phyloP scores from a whole-genome alignment of 176 grass and related monocot genomes.

The Zea mays region DNA sequence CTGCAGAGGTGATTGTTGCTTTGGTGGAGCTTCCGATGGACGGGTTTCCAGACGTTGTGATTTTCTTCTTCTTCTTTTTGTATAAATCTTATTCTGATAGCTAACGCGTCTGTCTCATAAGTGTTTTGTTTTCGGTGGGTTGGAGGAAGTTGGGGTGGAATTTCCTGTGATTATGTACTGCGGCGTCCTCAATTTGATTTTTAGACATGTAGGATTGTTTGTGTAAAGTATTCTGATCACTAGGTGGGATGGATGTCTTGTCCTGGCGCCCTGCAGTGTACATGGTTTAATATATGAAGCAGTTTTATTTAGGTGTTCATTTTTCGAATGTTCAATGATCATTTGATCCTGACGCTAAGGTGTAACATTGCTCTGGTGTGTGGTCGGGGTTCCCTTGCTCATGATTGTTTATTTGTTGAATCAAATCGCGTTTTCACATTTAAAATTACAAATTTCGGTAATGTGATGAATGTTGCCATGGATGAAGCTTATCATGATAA shows the following conservation, averaged over 20 bases:
- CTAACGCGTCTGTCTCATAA: conserved; percentile 25
- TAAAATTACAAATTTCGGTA: not conserved
- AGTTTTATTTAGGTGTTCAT: not conserved
- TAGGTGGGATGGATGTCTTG: conserved; percentile 22
- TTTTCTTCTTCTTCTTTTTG: not conserved
- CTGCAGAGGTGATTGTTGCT: conserved; percentile 46
- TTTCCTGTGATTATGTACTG: conserved; percentile 39
- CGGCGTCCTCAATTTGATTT: conserved; percentile 6
- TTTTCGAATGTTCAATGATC: not conserved
- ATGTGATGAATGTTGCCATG: not conserved
- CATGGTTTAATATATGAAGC: conserved; percentile 44
- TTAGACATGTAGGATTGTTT: conserved; percentile 45
- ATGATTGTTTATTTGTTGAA: not conserved
- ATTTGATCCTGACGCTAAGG: not conserved
- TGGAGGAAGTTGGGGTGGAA: conserved; percentile 35
- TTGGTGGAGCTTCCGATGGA: conserved; percentile 20
- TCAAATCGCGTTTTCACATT: not conserved
- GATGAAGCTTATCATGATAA: not conserved
- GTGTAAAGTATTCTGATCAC: conserved; percentile 32
- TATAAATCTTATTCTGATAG: not conserved
- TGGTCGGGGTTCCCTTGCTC: not conserved
- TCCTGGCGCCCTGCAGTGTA: conserved; percentile 19
- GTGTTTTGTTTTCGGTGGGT: conserved; percentile 22
- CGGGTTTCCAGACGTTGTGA: conserved; percentile 9
- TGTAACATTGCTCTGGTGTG: not conserved